These are phyloP conservation scores for Saraca asoca DNA, from an alignment of 331 rosid species.

Conservation along the genomic window DNA sequence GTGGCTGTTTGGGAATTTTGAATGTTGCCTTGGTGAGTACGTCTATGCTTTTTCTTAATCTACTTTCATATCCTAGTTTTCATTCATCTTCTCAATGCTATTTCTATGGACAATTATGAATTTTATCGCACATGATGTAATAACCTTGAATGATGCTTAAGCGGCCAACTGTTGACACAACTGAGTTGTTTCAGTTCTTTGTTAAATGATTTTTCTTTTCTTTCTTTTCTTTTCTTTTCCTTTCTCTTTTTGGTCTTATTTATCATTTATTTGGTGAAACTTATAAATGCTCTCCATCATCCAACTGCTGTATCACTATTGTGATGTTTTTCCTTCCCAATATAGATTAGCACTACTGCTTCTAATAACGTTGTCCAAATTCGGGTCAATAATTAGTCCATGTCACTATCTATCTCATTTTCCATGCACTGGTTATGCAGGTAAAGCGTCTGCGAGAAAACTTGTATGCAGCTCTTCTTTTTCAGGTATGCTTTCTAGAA, in stretches of 20 bases:
- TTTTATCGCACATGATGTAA: background rate
- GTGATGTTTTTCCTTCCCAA: no score
- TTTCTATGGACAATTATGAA: conserved; percentile 21
- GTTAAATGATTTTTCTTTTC: background rate
- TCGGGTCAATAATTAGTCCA: no score
- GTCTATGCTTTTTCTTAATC: conserved; percentile 9
- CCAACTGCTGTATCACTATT: no score
- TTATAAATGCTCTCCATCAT: no score
- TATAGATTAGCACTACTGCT: no score
- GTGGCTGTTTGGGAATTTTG: conserved; percentile 71
- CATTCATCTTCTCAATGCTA: background rate
- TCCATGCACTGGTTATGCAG: conserved; percentile 45
- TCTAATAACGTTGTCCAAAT: no score
- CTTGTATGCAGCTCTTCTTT: conserved; percentile 53
- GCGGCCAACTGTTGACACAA: conserved; percentile 1
- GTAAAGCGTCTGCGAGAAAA: conserved; percentile 60
- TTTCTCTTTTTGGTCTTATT: no score
- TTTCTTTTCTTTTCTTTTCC: no score
- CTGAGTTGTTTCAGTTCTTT: background rate
- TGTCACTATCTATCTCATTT: background rate
- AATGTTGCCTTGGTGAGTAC: conserved; percentile 65
- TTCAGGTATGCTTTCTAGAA: conserved; percentile 59
- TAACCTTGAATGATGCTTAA: conserved; percentile 10
- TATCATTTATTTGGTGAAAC: no score
- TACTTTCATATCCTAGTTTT: conserved; percentile 2